These are phyloP conservation scores for Candida stauntonica DNA, from an alignment of 805 yeast genomes.

Conservation along the genomic window DNA sequence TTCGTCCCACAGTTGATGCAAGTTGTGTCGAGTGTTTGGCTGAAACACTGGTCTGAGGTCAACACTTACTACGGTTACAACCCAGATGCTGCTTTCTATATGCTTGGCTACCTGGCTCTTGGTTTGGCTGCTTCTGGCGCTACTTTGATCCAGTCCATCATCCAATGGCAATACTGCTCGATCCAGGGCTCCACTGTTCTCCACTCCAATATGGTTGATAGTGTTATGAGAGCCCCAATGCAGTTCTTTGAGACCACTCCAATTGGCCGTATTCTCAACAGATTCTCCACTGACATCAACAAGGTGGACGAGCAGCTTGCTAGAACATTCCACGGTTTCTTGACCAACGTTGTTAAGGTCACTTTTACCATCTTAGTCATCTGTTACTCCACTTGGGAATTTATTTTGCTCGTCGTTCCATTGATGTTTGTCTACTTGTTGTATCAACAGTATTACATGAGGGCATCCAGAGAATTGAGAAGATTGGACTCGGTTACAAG, in stretches of 20 bases:
- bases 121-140: constrained; percentile 66
- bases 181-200: constrained; percentile 74
- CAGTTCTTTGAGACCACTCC: constrained; percentile 94
- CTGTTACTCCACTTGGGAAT: constrained; percentile 83
- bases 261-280: constrained; percentile 83
- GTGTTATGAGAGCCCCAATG: constrained; percentile 89
- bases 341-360: constrained; percentile 58
- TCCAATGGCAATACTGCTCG: constrained; percentile 77
- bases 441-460: constrained; percentile 72
- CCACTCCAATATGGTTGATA: constrained; percentile 69
- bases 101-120: constrained; percentile 68
- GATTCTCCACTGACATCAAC: constrained; percentile 89
- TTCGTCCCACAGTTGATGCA: constrained; percentile 55
- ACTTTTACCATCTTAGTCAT: constrained; percentile 75
- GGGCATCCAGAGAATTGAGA: constrained; percentile 77
- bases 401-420: constrained; percentile 70
- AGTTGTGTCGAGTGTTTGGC: constrained; percentile 81
- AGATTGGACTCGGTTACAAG: constrained; percentile 76
- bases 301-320: constrained; percentile 79
- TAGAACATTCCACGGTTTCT: constrained; percentile 66
- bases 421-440: constrained; percentile 57
- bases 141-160: constrained; percentile 58
- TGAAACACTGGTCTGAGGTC: constrained; percentile 95
- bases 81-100: constrained; percentile 66
- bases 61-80: constrained; percentile 67